Conservation (phyloP, 805 yeast species). For the Hanseniaspora clermontiae region DNA sequence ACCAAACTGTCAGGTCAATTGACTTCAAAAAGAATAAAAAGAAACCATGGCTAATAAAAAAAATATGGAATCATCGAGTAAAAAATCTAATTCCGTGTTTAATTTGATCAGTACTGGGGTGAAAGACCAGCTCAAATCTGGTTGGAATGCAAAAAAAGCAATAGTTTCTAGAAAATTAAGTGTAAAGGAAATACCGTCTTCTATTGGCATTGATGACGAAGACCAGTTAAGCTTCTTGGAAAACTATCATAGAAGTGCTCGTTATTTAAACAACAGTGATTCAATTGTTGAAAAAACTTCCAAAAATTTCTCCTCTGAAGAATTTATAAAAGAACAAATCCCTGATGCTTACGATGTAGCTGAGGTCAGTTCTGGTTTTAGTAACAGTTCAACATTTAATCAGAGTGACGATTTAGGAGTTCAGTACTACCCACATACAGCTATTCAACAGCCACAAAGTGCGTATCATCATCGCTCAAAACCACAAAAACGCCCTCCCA, state of each 20-base stretch:
- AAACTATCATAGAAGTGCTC: not conserved
- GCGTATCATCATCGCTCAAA: not conserved
- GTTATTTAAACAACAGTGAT: not conserved
- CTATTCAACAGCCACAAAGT: slow-evolving; percentile 8
- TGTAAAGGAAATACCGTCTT: not conserved
- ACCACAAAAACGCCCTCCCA: not conserved
- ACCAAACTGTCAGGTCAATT: not conserved
- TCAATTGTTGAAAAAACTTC: not conserved
- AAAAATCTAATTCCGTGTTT: not conserved
- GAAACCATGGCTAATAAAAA: not conserved
- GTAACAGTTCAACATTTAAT: not conserved
- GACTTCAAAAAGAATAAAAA: too few species aligned
- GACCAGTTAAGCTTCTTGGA: not conserved
- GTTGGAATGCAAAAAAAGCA: not conserved
- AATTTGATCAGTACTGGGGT: not conserved
- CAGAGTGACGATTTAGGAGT: slow-evolving; percentile 4
- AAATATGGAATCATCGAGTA: not conserved
- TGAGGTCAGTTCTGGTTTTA: not conserved
- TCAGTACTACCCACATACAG: slow-evolving; percentile 5
- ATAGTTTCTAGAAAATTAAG: not conserved
- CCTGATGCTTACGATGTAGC: not conserved
- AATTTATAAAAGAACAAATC: not conserved
- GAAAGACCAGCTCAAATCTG: not conserved
- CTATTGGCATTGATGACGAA: not conserved
- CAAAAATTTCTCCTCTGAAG: not conserved